Conservation (phyloP, 2,329 filamentous ascomycete species). For the Alternaria conjuncta region DNA sequence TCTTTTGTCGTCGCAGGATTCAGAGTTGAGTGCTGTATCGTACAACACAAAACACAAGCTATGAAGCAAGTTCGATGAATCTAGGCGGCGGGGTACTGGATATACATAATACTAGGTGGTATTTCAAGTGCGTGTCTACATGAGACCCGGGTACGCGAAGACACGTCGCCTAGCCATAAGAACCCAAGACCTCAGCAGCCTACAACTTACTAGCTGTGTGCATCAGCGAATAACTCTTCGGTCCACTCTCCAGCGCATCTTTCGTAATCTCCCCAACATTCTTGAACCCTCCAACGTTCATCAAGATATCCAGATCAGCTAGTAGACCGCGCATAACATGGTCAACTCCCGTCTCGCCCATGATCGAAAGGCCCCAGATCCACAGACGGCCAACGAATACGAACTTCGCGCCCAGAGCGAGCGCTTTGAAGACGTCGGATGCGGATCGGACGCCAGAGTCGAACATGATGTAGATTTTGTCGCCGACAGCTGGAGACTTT, state of each 20-base stretch:
- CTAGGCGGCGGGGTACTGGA: neutral
- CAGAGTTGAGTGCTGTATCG: neutral
- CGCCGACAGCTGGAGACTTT: slow-evolving; percentile 52
- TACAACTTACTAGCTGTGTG: slow-evolving; percentile 34
- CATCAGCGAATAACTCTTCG: slow-evolving; percentile 32
- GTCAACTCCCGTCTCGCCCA: slow-evolving; percentile 65
- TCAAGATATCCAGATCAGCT: slow-evolving; percentile 67
- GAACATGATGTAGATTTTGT: slow-evolving; percentile 63
- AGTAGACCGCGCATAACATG: slow-evolving; percentile 68
- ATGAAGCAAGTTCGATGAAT: too few relatives aligned
- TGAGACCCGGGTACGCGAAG: neutral
- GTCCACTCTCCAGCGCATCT: slow-evolving; percentile 34
- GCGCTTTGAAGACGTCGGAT: slow-evolving; percentile 65
- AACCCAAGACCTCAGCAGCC: neutral
- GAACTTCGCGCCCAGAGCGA: slow-evolving; percentile 67
- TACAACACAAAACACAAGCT: neutral
- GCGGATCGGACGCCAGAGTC: slow-evolving; percentile 65
- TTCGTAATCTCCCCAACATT: slow-evolving; percentile 60
- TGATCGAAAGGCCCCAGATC: slow-evolving; percentile 66
- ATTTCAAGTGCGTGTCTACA: neutral
- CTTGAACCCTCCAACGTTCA: slow-evolving; percentile 65
- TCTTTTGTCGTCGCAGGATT: rapidly evolving
- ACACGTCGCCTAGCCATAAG: neutral
- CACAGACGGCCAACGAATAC: slow-evolving; percentile 67
- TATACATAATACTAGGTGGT: neutral